Conservation (phyloP, 306 rosid species). For the Prunus persica region Prunus_persica_NCBIv2 NC_034009.1:29978501-29979000, state of each 20-base stretch:
- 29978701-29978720: conserved; percentile 33
- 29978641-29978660: conserved; percentile 27
- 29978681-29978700: conserved; percentile 27
- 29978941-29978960: conserved; percentile 42
- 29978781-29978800: conserved; percentile 28
- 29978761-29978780: conserved; percentile 22
- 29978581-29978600: conserved; percentile 67
- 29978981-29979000: conserved; percentile 58
- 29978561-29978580: conserved; percentile 87
- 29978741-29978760: conserved; percentile 17
- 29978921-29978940: conserved; percentile 46
- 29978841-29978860: conserved; percentile 34
- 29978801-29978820: conserved; percentile 43
- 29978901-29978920: conserved; percentile 50
- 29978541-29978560: conserved; percentile 81
- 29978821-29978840: conserved; percentile 35
- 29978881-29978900: conserved; percentile 37
- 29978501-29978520: conserved; percentile 8
- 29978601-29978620: conserved; percentile 17
- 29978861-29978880: conserved; percentile 31
- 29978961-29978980: conserved; percentile 46
- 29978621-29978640: conserved; percentile 20
- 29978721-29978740: conserved; percentile 12
- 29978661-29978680: not conserved
- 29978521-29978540: conserved; percentile 22